Conservation (phyloP, 148 eudicot species). For the Selenicereus undatus region DNA sequence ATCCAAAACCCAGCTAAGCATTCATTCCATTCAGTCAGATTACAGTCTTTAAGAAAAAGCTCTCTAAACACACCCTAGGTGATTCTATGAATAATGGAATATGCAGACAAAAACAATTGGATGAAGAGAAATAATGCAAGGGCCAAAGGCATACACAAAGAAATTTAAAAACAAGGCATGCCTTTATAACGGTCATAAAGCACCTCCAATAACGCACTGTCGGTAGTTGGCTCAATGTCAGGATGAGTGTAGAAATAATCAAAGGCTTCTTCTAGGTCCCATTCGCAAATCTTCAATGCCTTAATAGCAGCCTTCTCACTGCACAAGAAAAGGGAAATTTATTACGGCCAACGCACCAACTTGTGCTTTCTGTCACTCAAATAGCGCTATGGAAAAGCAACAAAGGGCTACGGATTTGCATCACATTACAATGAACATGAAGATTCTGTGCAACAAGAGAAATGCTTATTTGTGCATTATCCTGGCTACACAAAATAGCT, state of each 20-base stretch:
- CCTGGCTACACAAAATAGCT: background rate
- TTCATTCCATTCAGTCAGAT: background rate
- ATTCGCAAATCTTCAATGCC: slow-evolving; percentile 69
- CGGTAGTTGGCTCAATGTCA: slow-evolving; percentile 53
- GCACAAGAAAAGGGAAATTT: slow-evolving; percentile 25
- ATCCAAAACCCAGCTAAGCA: no score
- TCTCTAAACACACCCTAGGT: background rate
- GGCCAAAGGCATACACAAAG: background rate
- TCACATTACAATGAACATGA: background rate
- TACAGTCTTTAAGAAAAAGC: background rate
- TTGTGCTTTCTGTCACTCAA: background rate
- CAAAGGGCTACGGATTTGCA: background rate
- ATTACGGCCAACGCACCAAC: background rate
- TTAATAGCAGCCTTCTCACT: slow-evolving; percentile 79
- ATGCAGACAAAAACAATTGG: background rate
- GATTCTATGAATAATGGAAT: background rate
- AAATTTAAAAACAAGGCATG: slow-evolving; percentile 18
- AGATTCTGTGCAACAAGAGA: no score
- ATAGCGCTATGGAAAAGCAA: background rate
- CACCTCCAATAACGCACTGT: slow-evolving; percentile 76
- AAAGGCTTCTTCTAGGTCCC: slow-evolving; percentile 86
- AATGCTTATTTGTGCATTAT: background rate
- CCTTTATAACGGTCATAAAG: slow-evolving; percentile 94
- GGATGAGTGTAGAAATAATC: slow-evolving; percentile 83
- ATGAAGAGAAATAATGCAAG: background rate